Base-by-base conservation (phyloP, 257 asterid genomes). In the Ehretia macrophylla region DNA sequence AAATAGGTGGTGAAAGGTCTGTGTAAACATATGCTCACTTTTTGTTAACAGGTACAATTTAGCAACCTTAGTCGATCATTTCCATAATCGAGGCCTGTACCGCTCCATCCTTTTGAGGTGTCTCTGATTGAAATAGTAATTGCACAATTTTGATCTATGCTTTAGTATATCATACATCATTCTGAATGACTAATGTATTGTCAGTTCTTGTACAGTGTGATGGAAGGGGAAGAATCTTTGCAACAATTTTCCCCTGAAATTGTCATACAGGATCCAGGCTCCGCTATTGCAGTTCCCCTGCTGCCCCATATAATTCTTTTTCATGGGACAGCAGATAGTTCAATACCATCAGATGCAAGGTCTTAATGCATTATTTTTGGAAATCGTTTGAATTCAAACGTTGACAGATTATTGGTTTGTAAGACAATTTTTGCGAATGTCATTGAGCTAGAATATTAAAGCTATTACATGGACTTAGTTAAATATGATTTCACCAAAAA, bases 81-180 rank as follows among this genome's bases (percentile, higher is more conserved):
- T 93, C 78, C 77, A 89, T 61, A 58, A 72, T 20, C 90, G 99
- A 73, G 99, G 99, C 68, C 77, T 93, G 80, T 87, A 93, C 62
- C 89, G 95, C 53, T 89, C 99, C 74, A 70, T 87, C 67, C 90
- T 93, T 71, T 70, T 89, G 74, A 93, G 99, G 99, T 92, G 46
- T 16, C 32, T 16, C 11, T 51, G 17, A 55, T 51, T 17, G 65
- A 49, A 59, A 55, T 63, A 23, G n/a, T 22, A 4, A 39, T 27
- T 19, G 18, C 40, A 49, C 10, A 8, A 27, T 56, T 27, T n/a
- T n/a, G 17, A 18, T 8, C 11, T 49, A 32, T 4, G 37, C 49
- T 6, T 64, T 38, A 19, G 68, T 48, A 32, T 23, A 40, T 38
- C 64, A 54, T 60, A 4, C 32, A 37, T 27, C 20, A 19, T 4